phyloP scores from a whole-genome alignment of 495 filamentous ascomycete genomes.

The Xylaria intraflava region DNA sequence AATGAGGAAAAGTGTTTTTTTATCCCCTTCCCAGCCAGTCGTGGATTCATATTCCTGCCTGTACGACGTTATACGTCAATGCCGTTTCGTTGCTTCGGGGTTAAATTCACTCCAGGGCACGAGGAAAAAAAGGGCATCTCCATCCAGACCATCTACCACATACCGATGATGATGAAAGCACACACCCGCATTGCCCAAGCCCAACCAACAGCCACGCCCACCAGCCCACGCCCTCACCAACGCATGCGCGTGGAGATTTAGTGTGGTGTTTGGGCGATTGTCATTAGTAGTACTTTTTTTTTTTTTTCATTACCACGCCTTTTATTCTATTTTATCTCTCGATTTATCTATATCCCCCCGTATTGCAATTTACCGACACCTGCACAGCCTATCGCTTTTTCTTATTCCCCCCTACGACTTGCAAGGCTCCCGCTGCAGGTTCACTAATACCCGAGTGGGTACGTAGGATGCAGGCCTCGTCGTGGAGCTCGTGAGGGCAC shows the following conservation, averaged over 20 bases:
- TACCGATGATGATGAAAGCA: too few relatives aligned
- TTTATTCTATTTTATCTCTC: neutral
- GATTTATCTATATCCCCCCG: neutral
- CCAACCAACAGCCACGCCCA: too few relatives aligned
- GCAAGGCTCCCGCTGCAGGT: neutral
- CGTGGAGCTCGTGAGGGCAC: too few relatives aligned
- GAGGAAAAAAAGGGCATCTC: neutral
- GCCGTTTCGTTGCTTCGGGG: neutral
- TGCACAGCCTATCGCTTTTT: neutral
- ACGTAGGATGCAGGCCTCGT: conserved; percentile 4
- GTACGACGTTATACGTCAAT: conserved; percentile 9
- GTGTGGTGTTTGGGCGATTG: too few relatives aligned
- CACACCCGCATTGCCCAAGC: too few relatives aligned
- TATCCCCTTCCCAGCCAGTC: neutral
- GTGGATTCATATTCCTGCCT: conserved; percentile 3
- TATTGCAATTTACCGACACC: too few relatives aligned
- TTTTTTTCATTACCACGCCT: neutral
- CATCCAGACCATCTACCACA: too few relatives aligned
- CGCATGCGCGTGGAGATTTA: too few relatives aligned
- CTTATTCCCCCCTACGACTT: neutral
- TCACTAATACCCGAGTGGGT: conserved; percentile 3
- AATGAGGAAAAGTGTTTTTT: neutral
- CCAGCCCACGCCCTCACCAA: too few relatives aligned
- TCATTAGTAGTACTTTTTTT: too few relatives aligned
- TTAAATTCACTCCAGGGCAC: neutral